Percentiles rank a stretch among this genome's conserved stretches.
These are phyloP conservation scores for Schizophyllum commune DNA, from an alignment of 1,284 basidiomycete genomes.

Conservation along the genomic window DNA sequence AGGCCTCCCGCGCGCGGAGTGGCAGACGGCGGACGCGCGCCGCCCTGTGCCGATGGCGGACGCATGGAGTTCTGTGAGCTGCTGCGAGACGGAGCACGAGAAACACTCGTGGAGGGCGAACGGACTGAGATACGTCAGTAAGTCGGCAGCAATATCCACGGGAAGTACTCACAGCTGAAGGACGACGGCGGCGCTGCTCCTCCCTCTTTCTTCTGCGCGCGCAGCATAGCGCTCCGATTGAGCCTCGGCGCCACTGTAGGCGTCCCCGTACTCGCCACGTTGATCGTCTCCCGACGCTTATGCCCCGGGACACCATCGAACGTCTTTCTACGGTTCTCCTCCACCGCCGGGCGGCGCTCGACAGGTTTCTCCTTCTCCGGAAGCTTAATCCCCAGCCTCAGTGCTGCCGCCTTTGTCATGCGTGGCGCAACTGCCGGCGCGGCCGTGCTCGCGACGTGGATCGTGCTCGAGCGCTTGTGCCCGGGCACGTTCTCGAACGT, in stretches of 20 bases:
- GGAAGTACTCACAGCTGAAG: slow-evolving; percentile 48
- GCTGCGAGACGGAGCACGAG: slow-evolving; percentile 34
- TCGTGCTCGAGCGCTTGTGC: slow-evolving; percentile 60
- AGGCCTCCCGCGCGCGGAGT: neutral
- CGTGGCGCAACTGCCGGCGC: slow-evolving; percentile 65
- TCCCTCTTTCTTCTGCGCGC: slow-evolving; percentile 43
- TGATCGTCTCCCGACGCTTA: slow-evolving; percentile 65
- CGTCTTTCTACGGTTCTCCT: slow-evolving; percentile 22
- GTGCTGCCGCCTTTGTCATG: slow-evolving; percentile 64
- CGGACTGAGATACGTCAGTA: slow-evolving; percentile 29
- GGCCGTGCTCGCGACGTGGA: slow-evolving; percentile 66
- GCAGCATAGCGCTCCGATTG: slow-evolving; percentile 63
- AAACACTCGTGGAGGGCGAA: slow-evolving; percentile 13
- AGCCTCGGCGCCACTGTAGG: slow-evolving; percentile 58
- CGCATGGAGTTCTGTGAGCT: slow-evolving; percentile 26
- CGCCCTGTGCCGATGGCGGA: slow-evolving; percentile 15
- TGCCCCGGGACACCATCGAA: slow-evolving; percentile 80
- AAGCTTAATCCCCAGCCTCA: slow-evolving; percentile 48
- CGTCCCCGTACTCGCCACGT: slow-evolving; percentile 55
- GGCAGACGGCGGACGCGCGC: no score
- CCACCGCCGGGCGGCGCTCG: no score
- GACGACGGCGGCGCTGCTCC: slow-evolving; percentile 48
- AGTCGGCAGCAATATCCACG: neutral
- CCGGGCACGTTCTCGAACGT: slow-evolving; percentile 72
- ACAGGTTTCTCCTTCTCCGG: slow-evolving; percentile 14